phyloP scores from a whole-genome alignment of 768 basidiomycete genomes.

The Chiua virens region DNA sequence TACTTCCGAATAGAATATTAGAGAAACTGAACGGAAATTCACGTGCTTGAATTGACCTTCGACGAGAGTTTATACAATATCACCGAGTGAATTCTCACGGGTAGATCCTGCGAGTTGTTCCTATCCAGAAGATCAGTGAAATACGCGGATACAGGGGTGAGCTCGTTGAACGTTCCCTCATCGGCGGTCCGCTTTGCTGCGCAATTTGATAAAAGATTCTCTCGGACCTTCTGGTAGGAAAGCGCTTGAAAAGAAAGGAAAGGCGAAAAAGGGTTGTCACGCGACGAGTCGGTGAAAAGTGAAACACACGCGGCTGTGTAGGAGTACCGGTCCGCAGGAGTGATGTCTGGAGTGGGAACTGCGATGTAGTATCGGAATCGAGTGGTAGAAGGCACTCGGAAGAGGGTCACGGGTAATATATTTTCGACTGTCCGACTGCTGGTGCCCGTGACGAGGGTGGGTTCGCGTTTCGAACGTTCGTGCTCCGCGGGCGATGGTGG shows the following conservation, averaged over 20 bases:
- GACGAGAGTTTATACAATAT: constrained; percentile 27
- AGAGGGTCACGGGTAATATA: constrained; percentile 4
- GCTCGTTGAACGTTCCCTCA: background rate
- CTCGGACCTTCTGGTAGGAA: too few species aligned
- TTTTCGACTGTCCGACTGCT: too few species aligned
- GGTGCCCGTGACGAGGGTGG: too few species aligned
- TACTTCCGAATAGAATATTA: background rate
- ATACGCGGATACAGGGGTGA: background rate
- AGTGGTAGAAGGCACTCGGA: constrained; percentile 52
- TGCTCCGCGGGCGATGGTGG: too few species aligned
- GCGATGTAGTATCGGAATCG: background rate
- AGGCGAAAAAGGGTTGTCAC: too few species aligned
- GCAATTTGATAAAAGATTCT: too few species aligned
- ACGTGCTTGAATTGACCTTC: constrained; percentile 2
- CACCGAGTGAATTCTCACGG: constrained; percentile 56
- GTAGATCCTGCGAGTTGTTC: constrained; percentile 41
- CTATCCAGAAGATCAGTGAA: constrained; percentile 26
- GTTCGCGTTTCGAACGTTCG: too few species aligned
- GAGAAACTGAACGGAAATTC: background rate
- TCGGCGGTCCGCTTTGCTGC: too few species aligned
- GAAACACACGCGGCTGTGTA: constrained; percentile 33
- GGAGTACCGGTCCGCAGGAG: background rate
- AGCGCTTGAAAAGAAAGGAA: too few species aligned
- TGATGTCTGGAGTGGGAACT: background rate
- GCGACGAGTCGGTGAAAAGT: background rate